Percentiles rank a stretch among this genome's conserved stretches.
These are phyloP conservation scores for Phytophthora capsici DNA, from an alignment of 352 stramenopile species.

Conservation along the genomic window DNA sequence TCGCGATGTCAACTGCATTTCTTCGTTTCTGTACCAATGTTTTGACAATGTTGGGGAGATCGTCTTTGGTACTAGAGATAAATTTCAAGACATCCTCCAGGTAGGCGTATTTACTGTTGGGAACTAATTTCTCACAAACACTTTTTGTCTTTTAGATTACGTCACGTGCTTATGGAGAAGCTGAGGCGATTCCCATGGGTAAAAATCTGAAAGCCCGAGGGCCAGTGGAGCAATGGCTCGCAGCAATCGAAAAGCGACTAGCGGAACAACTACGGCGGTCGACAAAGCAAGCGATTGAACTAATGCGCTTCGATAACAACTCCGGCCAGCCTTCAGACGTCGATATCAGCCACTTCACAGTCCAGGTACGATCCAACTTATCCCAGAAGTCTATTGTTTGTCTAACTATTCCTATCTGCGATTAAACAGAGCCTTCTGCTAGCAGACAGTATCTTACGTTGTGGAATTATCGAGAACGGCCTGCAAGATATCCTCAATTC, in stretches of 20 bases:
- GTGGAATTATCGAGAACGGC: conserved; percentile 45
- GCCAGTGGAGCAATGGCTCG: conserved; percentile 72
- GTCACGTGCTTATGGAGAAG: conserved; percentile 46
- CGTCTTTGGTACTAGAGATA: conserved; percentile 60
- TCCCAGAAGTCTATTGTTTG: not conserved
- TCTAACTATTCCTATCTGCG: not conserved
- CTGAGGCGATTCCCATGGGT: conserved; percentile 65
- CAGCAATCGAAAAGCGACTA: conserved; percentile 62
- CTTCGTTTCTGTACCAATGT: conserved; percentile 64
- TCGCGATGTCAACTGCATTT: conserved; percentile 54
- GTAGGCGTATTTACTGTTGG: not conserved
- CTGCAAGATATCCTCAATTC: not conserved
- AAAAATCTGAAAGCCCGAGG: conserved; percentile 80
- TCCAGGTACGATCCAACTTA: conserved; percentile 31
- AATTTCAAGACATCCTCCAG: conserved; percentile 68
- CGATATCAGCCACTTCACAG: conserved; percentile 21
- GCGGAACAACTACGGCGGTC: conserved; percentile 59
- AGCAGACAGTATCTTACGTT: conserved; percentile 54
- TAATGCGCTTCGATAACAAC: conserved; percentile 25
- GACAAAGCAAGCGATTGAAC: conserved; percentile 50
- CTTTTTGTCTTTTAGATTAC: conserved; percentile 21
- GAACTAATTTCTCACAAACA: not conserved
- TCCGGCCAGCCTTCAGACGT: not conserved
- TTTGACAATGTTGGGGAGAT: conserved; percentile 77
- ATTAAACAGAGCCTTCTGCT: conserved; percentile 47